Evolutionary conservation across 2,329 filamentous ascomycete genomes (phyloP).

Genomic region (Phyllosticta citribraziliensis): DNA sequence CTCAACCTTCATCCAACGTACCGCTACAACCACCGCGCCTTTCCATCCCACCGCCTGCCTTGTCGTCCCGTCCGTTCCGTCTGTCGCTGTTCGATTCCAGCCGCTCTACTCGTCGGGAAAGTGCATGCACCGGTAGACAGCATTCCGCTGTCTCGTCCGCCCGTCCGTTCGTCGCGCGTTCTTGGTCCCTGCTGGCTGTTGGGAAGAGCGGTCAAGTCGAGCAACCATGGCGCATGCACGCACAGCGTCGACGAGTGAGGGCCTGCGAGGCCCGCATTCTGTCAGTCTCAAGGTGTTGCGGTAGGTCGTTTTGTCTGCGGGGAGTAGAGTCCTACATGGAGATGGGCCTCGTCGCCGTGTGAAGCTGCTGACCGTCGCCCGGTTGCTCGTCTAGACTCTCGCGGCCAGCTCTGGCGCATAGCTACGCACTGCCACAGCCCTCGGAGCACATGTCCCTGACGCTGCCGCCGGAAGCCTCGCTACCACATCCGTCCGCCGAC

Average conservation of each 20-base stretch:
- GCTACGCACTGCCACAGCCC: slow-evolving; percentile 53
- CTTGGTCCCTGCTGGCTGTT: neutral
- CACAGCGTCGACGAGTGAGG: slow-evolving; percentile 28
- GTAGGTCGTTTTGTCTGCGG: slow-evolving; percentile 47
- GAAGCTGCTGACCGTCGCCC: neutral
- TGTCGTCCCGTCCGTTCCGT: neutral
- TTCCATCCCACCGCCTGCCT: neutral
- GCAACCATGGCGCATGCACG: slow-evolving; percentile 29
- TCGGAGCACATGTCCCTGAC: slow-evolving; percentile 35
- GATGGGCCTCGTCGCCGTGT: neutral
- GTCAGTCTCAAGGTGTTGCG: slow-evolving; percentile 77
- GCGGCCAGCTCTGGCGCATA: slow-evolving; percentile 64
- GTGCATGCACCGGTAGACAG: neutral
- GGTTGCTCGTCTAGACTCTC: slow-evolving; percentile 53
- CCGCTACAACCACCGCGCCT: neutral
- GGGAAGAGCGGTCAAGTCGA: neutral
- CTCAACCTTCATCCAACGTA: neutral
- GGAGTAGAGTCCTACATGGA: neutral
- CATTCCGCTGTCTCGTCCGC: neutral
- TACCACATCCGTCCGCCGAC: slow-evolving; percentile 55
- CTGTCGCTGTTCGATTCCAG: neutral
- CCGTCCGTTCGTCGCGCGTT: neutral
- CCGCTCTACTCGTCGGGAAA: neutral
- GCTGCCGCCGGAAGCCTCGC: slow-evolving; percentile 54
- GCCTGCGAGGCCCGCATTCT: slow-evolving; percentile 54